These are phyloP conservation scores for Lathyrus tuberosus DNA, from an alignment of 306 rosid species.

Conservation along the genomic window DNA sequence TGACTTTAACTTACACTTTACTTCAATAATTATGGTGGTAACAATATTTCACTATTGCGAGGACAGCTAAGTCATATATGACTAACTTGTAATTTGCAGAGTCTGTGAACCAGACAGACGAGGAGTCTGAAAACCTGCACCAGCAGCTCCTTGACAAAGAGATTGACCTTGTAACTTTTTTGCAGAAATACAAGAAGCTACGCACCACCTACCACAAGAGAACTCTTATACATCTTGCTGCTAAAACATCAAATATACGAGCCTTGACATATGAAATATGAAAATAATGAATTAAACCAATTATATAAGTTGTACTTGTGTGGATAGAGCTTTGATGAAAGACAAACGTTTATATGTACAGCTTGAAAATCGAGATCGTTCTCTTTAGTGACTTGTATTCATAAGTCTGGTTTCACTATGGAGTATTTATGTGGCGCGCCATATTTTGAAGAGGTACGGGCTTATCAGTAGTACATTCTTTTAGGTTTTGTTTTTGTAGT, in stretches of 20 bases:
- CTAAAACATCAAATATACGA: too few relatives aligned
- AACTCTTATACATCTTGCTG: too few relatives aligned
- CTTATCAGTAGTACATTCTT: neutral
- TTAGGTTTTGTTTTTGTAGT: neutral
- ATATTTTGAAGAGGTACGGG: constrained; percentile 11
- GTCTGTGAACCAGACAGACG: constrained; percentile 72
- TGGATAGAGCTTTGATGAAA: too few relatives aligned
- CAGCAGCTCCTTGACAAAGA: constrained; percentile 69
- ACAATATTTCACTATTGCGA: neutral
- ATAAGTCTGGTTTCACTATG: too few relatives aligned
- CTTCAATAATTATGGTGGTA: constrained; percentile 21
- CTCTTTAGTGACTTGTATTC: too few relatives aligned
- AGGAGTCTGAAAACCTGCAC: constrained; percentile 81
- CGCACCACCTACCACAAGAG: too few relatives aligned
- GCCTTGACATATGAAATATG: too few relatives aligned
- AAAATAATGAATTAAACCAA: too few relatives aligned
- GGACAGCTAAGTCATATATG: too few relatives aligned
- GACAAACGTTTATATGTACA: too few relatives aligned
- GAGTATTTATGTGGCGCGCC: constrained; percentile 8
- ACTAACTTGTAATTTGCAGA: constrained; percentile 51
- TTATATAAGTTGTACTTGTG: too few relatives aligned
- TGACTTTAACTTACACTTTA: constrained; percentile 29
- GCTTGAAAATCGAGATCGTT: too few relatives aligned
- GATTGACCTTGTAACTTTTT: constrained; percentile 59
- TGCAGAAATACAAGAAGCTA: constrained; percentile 87